phyloP scores from a whole-genome alignment of 768 basidiomycete species.

The Lactarius pseudohatsudake region DNA sequence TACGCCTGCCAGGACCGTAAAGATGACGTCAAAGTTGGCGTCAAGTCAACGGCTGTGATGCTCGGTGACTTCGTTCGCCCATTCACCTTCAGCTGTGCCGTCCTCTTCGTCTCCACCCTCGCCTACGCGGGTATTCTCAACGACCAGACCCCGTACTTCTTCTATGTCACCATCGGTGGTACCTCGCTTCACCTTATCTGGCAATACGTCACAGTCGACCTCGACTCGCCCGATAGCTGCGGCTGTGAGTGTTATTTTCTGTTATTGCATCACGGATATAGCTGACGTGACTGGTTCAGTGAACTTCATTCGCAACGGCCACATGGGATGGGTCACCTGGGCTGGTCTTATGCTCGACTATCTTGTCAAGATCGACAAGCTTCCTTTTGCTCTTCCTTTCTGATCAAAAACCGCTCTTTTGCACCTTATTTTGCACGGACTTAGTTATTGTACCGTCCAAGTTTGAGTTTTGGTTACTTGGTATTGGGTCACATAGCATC shows the following conservation, averaged over 20 bases:
- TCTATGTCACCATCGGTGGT: constrained; percentile 30
- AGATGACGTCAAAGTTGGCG: constrained; percentile 69
- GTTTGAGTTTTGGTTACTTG: not conserved
- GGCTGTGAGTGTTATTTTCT: constrained; percentile 18
- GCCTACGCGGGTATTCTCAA: constrained; percentile 51
- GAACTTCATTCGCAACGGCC: constrained; percentile 28
- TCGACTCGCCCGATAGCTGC: constrained; percentile 30
- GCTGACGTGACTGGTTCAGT: constrained; percentile 11
- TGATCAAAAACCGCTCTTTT: constrained; percentile 5
- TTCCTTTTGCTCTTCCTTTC: constrained; percentile 20
- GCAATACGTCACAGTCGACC: constrained; percentile 31
- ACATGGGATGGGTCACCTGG: constrained; percentile 30
- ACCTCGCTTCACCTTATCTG: constrained; percentile 31
- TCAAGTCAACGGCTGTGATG: constrained; percentile 73
- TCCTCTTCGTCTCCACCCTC: constrained; percentile 54
- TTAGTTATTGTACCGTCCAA: constrained; percentile 6
- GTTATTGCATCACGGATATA: not conserved
- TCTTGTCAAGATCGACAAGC: constrained; percentile 27
- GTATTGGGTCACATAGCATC: not conserved
- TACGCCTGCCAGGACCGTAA: constrained; percentile 78
- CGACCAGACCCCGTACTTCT: constrained; percentile 28
- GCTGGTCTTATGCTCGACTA: constrained; percentile 31
- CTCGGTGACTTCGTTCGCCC: constrained; percentile 63
- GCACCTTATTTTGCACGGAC: not conserved
- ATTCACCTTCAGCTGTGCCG: constrained; percentile 53